A percentile compares a stretch with the other conserved stretches of the same genome.
Conservation (phyloP, 768 basidiomycete species). For the Solioccasus polychromus region DNA sequence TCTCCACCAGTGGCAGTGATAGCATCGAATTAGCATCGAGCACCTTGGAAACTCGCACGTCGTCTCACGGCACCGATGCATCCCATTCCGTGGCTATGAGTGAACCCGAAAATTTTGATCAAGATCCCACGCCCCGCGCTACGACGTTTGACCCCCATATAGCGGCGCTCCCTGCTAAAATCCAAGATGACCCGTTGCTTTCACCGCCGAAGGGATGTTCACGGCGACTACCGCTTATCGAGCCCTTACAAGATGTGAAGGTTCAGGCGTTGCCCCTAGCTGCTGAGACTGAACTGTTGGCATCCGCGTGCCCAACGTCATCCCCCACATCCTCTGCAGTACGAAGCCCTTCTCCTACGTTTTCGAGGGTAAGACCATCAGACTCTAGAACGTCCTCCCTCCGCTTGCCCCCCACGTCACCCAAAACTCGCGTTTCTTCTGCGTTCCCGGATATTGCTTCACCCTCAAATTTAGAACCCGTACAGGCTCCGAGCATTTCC, state of each 20-base stretch:
- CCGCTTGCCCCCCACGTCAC: background rate
- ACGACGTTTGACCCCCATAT: constrained; percentile 14
- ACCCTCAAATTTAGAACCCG: constrained; percentile 21
- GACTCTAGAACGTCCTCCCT: background rate
- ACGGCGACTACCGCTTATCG: constrained; percentile 12
- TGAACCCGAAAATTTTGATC: constrained; percentile 8
- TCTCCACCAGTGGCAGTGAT: constrained; percentile 1
- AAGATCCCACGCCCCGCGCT: constrained; percentile 28
- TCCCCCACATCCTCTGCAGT: constrained; percentile 13
- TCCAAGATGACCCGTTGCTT: background rate
- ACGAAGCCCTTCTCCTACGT: constrained; percentile 3
- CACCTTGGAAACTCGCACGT: background rate
- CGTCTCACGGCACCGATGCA: constrained; percentile 4
- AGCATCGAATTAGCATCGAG: constrained; percentile 1
- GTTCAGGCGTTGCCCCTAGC: constrained; percentile 15
- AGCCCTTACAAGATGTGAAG: constrained; percentile 9
- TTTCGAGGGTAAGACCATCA: background rate
- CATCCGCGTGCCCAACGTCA: constrained; percentile 9
- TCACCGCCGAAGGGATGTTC: constrained; percentile 9
- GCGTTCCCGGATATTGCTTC: constrained; percentile 3
- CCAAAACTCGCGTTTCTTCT: constrained; percentile 5
- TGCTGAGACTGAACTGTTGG: constrained; percentile 14
- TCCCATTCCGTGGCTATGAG: constrained; percentile 5
- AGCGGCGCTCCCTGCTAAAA: background rate
- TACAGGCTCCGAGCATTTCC: constrained; percentile 2